phyloP scores from a whole-genome alignment of 441 rosid genomes.

The Syzygium malaccense region DNA sequence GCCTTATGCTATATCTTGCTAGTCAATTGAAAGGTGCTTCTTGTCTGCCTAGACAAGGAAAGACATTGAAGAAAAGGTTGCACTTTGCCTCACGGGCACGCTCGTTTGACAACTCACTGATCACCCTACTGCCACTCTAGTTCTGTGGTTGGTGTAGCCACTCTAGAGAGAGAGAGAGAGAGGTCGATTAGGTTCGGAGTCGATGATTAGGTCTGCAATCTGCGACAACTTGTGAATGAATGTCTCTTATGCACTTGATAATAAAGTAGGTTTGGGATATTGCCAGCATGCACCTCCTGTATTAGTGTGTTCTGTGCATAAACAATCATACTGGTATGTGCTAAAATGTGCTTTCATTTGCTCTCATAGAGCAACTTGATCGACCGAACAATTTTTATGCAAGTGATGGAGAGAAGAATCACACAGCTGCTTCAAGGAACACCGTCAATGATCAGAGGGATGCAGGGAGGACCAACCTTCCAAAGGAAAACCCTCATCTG shows the following conservation, averaged over 20 bases:
- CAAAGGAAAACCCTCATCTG: conserved; percentile 19
- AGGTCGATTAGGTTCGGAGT: not conserved
- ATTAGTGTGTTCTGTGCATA: not conserved
- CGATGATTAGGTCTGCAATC: not conserved
- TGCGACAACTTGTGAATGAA: not conserved
- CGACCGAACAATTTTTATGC: conserved; percentile 27
- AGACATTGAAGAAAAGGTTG: not conserved
- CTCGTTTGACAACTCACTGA: not conserved
- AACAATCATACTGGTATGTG: not conserved
- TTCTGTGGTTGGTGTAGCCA: not conserved
- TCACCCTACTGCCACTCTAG: not conserved
- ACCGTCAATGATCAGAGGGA: conserved; percentile 25
- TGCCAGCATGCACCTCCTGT: not conserved
- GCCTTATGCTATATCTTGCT: not conserved
- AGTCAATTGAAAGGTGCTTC: not conserved
- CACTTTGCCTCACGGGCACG: not conserved
- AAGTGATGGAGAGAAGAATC: conserved; percentile 49
- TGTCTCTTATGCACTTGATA: not conserved
- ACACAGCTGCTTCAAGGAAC: conserved; percentile 22
- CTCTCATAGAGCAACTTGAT: conserved; percentile 28
- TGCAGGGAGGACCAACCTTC: conserved; percentile 18
- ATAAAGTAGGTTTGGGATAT: not conserved
- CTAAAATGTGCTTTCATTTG: conserved; percentile 1
- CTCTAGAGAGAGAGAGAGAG: not conserved
- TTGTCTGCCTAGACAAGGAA: not conserved